A percentile compares a stretch with the other conserved stretches of the same genome.
phyloP scores from a whole-genome alignment of 1,284 basidiomycete species.

The Ustilago xerochloae region DNA sequence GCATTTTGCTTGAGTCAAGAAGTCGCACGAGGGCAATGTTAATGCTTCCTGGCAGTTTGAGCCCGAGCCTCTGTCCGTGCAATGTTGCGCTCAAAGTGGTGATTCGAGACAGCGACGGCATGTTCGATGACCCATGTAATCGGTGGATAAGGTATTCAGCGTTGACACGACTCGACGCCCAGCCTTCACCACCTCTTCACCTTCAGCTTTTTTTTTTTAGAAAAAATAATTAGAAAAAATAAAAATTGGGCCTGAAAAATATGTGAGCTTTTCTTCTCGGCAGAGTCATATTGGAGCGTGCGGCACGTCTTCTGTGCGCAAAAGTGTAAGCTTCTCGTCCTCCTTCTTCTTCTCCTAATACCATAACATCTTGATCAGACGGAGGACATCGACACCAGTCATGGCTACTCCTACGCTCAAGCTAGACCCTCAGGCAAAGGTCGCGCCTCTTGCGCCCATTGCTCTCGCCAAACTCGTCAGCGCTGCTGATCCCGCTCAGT shows the following conservation, averaged over 20 bases:
- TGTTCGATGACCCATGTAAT: no score
- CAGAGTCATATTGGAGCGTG: background rate
- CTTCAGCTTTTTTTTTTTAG: background rate
- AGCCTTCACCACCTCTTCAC: background rate
- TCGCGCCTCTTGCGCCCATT: constrained; percentile 53
- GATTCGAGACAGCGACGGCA: no score
- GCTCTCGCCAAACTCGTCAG: constrained; percentile 52
- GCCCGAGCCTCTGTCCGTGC: no score
- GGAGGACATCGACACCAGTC: constrained; percentile 20
- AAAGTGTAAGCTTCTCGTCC: background rate
- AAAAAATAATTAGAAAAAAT: no score
- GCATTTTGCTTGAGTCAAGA: no score
- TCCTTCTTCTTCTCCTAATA: background rate
- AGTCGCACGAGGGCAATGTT: no score
- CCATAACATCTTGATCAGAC: constrained; percentile 7
- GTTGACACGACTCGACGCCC: background rate
- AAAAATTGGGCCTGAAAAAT: no score
- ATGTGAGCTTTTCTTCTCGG: constrained; percentile 5
- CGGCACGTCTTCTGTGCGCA: background rate
- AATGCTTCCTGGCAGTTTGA: no score
- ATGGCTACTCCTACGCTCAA: constrained; percentile 48
- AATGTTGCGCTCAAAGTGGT: no score
- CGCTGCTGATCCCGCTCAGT: constrained; percentile 21
- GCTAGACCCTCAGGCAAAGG: constrained; percentile 56
- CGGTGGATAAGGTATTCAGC: no score